phyloP scores from a whole-genome alignment of 1,284 basidiomycete genomes.

The Ustilago trichophora region DNA sequence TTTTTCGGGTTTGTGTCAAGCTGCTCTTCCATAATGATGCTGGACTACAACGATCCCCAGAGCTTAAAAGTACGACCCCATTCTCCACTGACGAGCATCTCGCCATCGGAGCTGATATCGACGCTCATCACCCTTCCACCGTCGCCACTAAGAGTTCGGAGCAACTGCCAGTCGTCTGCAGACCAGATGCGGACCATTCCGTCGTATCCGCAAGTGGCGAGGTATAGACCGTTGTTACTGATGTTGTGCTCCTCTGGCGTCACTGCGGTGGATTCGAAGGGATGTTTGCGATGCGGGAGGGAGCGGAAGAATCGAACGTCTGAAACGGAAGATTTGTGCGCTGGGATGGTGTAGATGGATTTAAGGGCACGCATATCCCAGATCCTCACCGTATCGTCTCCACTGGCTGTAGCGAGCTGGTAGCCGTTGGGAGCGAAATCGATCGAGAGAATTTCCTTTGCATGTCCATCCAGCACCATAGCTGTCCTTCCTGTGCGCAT shows the following conservation, averaged over 20 bases:
- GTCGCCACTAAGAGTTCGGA: constrained; percentile 87
- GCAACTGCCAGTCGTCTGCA: constrained; percentile 95
- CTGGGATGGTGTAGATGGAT: constrained; percentile 94
- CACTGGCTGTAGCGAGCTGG: constrained; percentile 94
- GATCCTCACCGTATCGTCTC: constrained; percentile 96
- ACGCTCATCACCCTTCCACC: constrained; percentile 98
- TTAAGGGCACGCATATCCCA: constrained; percentile 96
- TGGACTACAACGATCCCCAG: constrained; percentile 40
- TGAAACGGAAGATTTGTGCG: constrained; percentile 91
- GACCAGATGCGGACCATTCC: constrained; percentile 95
- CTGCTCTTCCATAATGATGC: too few relatives aligned
- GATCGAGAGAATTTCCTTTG: constrained; percentile 89
- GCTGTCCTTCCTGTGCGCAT: constrained; percentile 91
- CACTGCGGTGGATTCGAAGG: constrained; percentile 6
- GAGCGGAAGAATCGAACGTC: constrained; percentile 90
- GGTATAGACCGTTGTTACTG: constrained; percentile 76
- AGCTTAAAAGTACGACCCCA: constrained; percentile 58
- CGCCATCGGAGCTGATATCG: constrained; percentile 72
- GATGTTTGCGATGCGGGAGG: constrained; percentile 8
- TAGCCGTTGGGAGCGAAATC: constrained; percentile 96
- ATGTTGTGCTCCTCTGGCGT: constrained; percentile 62
- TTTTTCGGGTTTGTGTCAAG: too few relatives aligned
- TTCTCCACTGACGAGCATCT: constrained; percentile 54
- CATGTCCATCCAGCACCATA: constrained; percentile 98
- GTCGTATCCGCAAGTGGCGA: constrained; percentile 94